Base-by-base conservation (phyloP, 768 basidiomycete species). In the Tylopilus sp. region DNA sequence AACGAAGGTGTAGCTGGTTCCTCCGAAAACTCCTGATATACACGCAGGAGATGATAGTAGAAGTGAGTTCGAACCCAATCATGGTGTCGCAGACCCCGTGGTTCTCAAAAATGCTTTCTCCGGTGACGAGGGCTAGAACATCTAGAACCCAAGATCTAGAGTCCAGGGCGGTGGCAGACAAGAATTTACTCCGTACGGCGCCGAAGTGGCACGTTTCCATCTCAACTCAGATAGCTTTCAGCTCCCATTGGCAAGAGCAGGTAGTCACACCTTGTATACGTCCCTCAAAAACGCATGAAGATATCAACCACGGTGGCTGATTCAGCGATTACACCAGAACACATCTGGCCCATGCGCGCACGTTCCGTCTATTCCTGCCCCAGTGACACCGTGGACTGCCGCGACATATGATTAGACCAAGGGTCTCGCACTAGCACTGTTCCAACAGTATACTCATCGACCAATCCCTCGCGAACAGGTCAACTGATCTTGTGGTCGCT, bases 401-500 rank as follows among this genome's bases (percentile, higher is more conserved):
- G 69, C 83, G 62, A 79, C 73, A 61, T 80, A 85, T 54, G 68
- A 20, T 66, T 83, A 3, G 89, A 88, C 60, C 65, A 62, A 23
- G 61, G 73, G 11, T 68, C 74, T 3, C 60, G n/a, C n/a, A n/a
- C n/a, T n/a, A n/a, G 60, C 21, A 63, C 75, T 13, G 63, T 71
- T 6, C 61, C 75, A 82, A 82, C 52, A 77, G 75, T 44, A 81
- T 82, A 62, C 81, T 80, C 1, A 65, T 78, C 43, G 71, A 71
- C 45, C 52, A 69, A 1, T 71, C 70, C 26, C 69, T 85, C 36
- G 74, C 73, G 2, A 78, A 79, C 44, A 84, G 40, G 52, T 86
- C 9, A 82, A 76, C 58, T 88, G 83, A 59, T 74, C 85, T 0
- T 56, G 79, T 87, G 12, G 88, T 88, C 4, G 64, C 80, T 3